Percentiles rank a stretch among this genome's conserved stretches.
Conservation (phyloP, 305 asterid genomes). For the Stenogyne calaminthoides region DNA sequence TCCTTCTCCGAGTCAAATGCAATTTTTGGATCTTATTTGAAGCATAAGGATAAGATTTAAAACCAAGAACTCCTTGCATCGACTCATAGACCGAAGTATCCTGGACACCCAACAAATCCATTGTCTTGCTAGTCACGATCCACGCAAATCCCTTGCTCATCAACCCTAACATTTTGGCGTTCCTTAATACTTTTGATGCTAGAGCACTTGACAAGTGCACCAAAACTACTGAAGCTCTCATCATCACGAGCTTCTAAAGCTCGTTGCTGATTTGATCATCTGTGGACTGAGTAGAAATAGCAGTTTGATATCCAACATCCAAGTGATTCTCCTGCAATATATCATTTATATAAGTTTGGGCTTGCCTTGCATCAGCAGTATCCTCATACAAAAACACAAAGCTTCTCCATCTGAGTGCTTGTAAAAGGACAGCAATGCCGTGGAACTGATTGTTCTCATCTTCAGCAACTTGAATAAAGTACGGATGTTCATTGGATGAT, state of each 20-base stretch:
- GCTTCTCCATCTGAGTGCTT: conserved; percentile 40
- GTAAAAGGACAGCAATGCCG: conserved; percentile 35
- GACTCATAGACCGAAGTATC: conserved; percentile 35
- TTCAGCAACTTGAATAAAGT: conserved; percentile 38
- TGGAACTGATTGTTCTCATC: conserved; percentile 40
- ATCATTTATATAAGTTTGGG: no score
- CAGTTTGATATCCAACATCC: conserved; percentile 19
- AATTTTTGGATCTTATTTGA: conserved; percentile 35
- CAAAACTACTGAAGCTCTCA: conserved; percentile 29
- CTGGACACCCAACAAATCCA: conserved; percentile 34
- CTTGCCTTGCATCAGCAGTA: no score
- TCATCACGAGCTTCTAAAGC: conserved; percentile 30
- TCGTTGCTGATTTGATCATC: conserved; percentile 38
- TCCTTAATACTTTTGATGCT: conserved; percentile 37
- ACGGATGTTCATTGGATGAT: conserved; percentile 30
- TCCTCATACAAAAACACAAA: conserved; percentile 41
- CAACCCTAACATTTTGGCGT: conserved; percentile 43
- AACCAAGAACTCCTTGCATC: no score
- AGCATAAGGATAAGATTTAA: conserved; percentile 37
- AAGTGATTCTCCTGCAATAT: no score
- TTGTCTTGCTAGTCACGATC: conserved; percentile 48
- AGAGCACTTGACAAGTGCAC: conserved; percentile 43
- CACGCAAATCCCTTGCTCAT: conserved; percentile 46
- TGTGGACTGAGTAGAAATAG: conserved; percentile 34
- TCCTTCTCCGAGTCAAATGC: neutral